These are phyloP conservation scores for Lasiosphaeriaceae sp. DNA, from an alignment of 495 filamentous ascomycete genomes.

Conservation along the genomic window DNA sequence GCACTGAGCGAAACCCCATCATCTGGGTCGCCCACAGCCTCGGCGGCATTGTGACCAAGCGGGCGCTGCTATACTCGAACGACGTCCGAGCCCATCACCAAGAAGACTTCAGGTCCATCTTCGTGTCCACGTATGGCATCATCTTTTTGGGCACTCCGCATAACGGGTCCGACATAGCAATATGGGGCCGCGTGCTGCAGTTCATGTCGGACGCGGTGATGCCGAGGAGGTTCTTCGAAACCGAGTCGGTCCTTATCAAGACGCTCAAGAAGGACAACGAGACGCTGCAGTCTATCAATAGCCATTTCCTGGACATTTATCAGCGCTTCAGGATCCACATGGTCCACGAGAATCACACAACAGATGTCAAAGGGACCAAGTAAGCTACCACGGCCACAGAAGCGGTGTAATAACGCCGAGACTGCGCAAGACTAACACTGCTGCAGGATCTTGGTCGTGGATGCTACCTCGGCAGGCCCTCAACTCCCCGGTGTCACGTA, in stretches of 20 bases:
- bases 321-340: constrained; percentile 65
- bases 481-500: constrained; percentile 69
- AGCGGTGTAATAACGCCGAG: neutral
- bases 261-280: constrained; percentile 75
- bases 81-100: constrained; percentile 62
- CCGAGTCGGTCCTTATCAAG: constrained; percentile 64
- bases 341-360: constrained; percentile 66
- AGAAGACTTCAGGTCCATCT: constrained; percentile 72
- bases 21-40: constrained; percentile 84
- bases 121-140: constrained; percentile 78
- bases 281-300: constrained; percentile 76
- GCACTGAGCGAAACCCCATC: constrained; percentile 61
- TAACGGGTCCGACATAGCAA: constrained; percentile 69
- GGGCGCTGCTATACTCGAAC: constrained; percentile 55
- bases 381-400: constrained; percentile 4
- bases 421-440: constrained; percentile 7
- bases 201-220: constrained; percentile 67
- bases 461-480: constrained; percentile 70
- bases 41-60: constrained; percentile 77
- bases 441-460: constrained; percentile 55
- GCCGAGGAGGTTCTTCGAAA: constrained; percentile 67
- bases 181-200: constrained; percentile 72
- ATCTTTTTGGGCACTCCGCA: constrained; percentile 89
- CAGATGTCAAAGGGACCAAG: constrained; percentile 59
- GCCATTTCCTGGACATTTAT: constrained; percentile 69